Evolutionary conservation across 2,329 filamentous ascomycete species (phyloP).

Genomic region (Cladorrhinum sp.): DNA sequence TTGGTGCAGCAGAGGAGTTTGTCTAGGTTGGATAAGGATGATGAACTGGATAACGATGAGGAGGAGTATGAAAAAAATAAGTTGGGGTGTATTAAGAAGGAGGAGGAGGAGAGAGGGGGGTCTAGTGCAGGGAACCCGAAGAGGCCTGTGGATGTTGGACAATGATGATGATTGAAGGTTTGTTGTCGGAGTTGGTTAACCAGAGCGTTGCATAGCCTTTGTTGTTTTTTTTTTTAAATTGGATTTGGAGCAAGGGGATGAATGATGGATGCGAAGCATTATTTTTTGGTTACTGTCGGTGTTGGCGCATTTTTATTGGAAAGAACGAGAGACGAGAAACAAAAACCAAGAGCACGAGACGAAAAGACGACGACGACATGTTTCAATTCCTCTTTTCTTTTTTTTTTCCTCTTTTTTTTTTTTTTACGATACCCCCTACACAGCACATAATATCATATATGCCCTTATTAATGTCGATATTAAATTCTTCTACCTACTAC

Average conservation of each 20-base stretch:
- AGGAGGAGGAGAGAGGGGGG: not conserved
- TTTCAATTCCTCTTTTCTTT: too few relatives aligned
- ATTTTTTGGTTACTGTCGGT: not conserved
- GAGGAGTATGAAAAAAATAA: not conserved
- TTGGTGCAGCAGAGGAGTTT: not conserved
- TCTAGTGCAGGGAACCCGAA: not conserved
- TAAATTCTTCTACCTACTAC: too few relatives aligned
- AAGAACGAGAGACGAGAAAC: not conserved
- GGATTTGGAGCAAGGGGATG: not conserved
- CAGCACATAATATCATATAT: too few relatives aligned
- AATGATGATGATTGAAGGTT: not conserved
- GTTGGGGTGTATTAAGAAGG: not conserved
- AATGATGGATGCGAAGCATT: too few relatives aligned
- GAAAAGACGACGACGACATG: too few relatives aligned
- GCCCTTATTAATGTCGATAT: too few relatives aligned
- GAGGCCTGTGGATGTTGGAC: not conserved
- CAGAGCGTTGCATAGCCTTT: not conserved
- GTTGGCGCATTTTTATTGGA: not conserved
- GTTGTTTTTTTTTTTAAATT: not conserved
- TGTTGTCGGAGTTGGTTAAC: not conserved
- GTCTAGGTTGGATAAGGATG: not conserved
- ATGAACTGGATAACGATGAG: not conserved
- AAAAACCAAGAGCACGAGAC: too few relatives aligned
- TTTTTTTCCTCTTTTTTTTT: too few relatives aligned
- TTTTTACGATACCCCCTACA: too few relatives aligned